Conservation (phyloP, 164 flowering plant genomes). For the Vitis vinifera region DNA sequence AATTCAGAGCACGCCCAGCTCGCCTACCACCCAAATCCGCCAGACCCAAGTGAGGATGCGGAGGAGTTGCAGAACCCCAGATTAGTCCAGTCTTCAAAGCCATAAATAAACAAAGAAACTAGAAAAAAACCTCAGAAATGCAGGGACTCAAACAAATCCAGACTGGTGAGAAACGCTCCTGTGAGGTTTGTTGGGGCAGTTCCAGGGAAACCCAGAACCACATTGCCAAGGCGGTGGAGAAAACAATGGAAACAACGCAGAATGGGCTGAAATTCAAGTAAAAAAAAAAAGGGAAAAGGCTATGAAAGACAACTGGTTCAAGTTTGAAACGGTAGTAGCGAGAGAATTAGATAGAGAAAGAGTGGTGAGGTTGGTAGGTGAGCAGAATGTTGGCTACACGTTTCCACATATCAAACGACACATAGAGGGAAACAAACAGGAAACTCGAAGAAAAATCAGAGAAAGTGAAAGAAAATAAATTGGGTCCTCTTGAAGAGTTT, state of each 20-base stretch:
- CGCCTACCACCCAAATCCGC: slow-evolving; percentile 20
- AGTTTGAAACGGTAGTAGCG: not conserved
- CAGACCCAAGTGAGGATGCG: slow-evolving; percentile 18
- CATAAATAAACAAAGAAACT: slow-evolving; percentile 11
- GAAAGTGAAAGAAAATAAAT: not conserved
- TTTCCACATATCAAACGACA: slow-evolving; percentile 7
- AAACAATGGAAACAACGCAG: not conserved
- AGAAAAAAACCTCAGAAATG: not conserved
- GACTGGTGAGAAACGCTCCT: not conserved
- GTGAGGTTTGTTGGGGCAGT: not conserved
- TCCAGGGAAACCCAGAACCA: slow-evolving; percentile 14
- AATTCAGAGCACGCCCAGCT: slow-evolving; percentile 20
- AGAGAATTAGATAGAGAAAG: not conserved
- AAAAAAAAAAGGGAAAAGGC: too few species aligned
- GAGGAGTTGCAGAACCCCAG: slow-evolving; percentile 20
- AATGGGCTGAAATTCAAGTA: too few species aligned
- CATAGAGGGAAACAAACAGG: not conserved
- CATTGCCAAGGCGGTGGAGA: slow-evolving; percentile 21
- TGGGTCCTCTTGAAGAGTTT: too few species aligned
- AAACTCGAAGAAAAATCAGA: not conserved
- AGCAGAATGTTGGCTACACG: slow-evolving; percentile 35
- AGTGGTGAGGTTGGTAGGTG: slow-evolving; percentile 13
- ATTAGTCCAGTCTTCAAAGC: slow-evolving; percentile 31
- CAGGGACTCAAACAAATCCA: not conserved
- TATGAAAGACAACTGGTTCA: too few species aligned